Base-by-base conservation (phyloP, 2,329 filamentous ascomycete species). In the Curvularia verruculosa region DNA sequence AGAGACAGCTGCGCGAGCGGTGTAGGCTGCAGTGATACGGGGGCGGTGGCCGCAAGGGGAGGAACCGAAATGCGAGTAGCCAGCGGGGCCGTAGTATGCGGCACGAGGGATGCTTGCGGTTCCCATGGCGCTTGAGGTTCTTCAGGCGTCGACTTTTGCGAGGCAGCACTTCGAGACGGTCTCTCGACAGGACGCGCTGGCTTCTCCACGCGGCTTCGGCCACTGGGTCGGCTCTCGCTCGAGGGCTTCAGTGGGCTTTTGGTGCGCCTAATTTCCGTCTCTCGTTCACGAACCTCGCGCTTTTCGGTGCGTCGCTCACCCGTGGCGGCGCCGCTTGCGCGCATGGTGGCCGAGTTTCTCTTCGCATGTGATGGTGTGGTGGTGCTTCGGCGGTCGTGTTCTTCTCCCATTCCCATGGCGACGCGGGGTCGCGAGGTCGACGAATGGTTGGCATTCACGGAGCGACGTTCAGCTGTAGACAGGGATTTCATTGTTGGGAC, bases 21-120 rank as follows among this genome's bases (percentile, higher is more conserved):
- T 47, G 80, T 80, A 1, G 90, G 89, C 41, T 91, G 87, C 47
- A 92, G 81, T 7, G 84, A 80, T 49, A 85, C 79, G 1, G 93
- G 92, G 28, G 90, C 87, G 60, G 87, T 82, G 3, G 89, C 88
- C 12, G 85, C 82, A 15, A 85, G 71, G 13, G 86, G 86, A 44
- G 87, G 85, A 10, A 83, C 79, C 1, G 85, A 88, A 56, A 89
- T 82, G 65, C 87, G 82, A 55, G 80, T 88, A 2, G 92, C 91
- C 46, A 96, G 80, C 2, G 94, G 94, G 19, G 87, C 87, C 23
- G 84, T 84, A 8, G 86, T 87, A 58, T 86, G 84, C 46, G 90
- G 85, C 56, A 93, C 81, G 21, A 98, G 80, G 1, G 85, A 88
- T 8, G 87, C 94, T 72, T 91, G 85, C 0, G 95, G 94, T 54